These are phyloP conservation scores for Isoetes taiwanensis DNA, from an alignment of 75 land plant genomes.

Conservation along the genomic window DNA sequence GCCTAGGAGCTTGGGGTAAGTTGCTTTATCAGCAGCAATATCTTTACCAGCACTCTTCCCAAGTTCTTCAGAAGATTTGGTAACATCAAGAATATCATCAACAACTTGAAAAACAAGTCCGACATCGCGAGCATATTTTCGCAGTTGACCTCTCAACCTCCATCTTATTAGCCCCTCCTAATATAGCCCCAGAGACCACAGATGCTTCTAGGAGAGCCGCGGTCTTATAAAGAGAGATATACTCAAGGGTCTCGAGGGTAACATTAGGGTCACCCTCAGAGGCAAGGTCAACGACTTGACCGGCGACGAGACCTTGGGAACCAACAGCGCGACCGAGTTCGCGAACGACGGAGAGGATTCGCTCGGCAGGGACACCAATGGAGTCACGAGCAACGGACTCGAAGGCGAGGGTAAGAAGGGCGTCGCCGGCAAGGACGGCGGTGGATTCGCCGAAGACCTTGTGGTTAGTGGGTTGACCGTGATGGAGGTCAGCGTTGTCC, in stretches of 20 bases:
- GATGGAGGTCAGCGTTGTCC: conserved; percentile 46
- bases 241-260: background rate
- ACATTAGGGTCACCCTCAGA: conserved; percentile 17
- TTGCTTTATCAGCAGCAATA: background rate
- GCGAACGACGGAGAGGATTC: conserved; percentile 30
- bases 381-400: conserved; percentile 36
- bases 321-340: conserved; percentile 46
- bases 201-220: conserved; percentile 57
- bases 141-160: conserved; percentile 29
- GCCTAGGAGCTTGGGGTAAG: conserved; percentile 7
- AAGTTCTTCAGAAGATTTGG: background rate
- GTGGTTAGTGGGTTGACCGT: conserved; percentile 55
- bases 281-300: conserved; percentile 42
- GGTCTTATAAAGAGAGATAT: conserved; percentile 40
- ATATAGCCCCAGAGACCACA: conserved; percentile 43
- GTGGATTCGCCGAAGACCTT: conserved; percentile 28
- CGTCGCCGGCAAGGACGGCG: conserved; percentile 54
- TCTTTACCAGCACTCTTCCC: conserved; percentile 2
- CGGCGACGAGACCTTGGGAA: conserved; percentile 38
- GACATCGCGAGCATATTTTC: conserved; percentile 47
- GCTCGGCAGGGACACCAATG: conserved; percentile 11
- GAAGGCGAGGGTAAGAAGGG: conserved; percentile 33
- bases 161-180: conserved; percentile 45
- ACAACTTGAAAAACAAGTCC: conserved; percentile 63
- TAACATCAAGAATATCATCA: conserved; percentile 34